A percentile compares a stretch with the other conserved stretches of the same genome.
Evolutionary conservation across 2,329 filamentous ascomycete genomes (phyloP).

Genomic region (Hymenoscyphus fructigenus): DNA sequence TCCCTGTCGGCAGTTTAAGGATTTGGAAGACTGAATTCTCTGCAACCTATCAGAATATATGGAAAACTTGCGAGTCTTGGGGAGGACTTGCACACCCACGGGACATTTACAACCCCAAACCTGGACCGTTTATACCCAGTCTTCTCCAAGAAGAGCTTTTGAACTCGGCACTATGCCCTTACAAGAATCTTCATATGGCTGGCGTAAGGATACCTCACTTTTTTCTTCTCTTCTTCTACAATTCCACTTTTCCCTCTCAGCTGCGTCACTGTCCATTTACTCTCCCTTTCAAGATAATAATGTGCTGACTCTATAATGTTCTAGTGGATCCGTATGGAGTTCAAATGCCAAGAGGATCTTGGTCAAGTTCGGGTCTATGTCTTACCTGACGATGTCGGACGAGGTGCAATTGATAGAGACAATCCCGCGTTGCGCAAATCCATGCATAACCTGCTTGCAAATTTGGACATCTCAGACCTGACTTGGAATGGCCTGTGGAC

Average conservation of each 20-base stretch:
- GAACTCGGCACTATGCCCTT: slow-evolving; percentile 19
- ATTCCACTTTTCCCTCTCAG: neutral
- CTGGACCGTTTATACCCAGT: slow-evolving; percentile 15
- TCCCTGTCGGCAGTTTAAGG: slow-evolving; percentile 31
- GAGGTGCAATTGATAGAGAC: slow-evolving; percentile 50
- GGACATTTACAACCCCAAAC: slow-evolving; percentile 16
- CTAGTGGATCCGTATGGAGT: slow-evolving; percentile 35
- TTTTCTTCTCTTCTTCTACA: neutral
- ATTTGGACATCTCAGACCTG: slow-evolving; percentile 54
- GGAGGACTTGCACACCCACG: slow-evolving; percentile 22
- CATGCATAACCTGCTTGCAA: slow-evolving; percentile 49
- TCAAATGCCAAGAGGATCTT: slow-evolving; percentile 22
- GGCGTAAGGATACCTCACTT: neutral
- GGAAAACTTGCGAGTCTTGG: slow-evolving; percentile 23
- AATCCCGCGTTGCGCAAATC: slow-evolving; percentile 45
- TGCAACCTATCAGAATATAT: slow-evolving; percentile 12
- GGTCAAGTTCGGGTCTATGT: slow-evolving; percentile 56
- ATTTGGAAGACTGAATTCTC: slow-evolving; percentile 16
- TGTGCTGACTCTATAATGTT: neutral
- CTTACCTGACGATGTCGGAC: slow-evolving; percentile 64
- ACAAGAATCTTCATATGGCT: slow-evolving; percentile 20
- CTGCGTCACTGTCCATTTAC: neutral
- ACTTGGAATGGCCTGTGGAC: slow-evolving; percentile 53
- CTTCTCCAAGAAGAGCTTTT: slow-evolving; percentile 26
- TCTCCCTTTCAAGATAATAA: neutral